These are phyloP conservation scores for Hypoxylon sp. DNA, from an alignment of 2,329 filamentous ascomycete species.

Conservation along the genomic window DNA sequence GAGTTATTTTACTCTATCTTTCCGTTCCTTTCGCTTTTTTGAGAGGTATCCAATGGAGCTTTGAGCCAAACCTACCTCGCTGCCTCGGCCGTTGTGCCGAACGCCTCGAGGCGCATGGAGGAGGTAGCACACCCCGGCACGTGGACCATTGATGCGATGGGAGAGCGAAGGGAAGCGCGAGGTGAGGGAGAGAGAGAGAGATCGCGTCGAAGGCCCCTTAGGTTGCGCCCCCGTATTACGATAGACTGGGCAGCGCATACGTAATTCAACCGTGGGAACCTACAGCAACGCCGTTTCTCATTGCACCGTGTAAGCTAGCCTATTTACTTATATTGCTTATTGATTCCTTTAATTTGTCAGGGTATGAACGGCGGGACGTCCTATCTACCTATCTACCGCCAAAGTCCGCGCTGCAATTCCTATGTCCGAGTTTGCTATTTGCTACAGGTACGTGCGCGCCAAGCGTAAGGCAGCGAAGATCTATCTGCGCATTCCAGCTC, in stretches of 20 bases:
- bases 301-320: slow-evolving; percentile 9
- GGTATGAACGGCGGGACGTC: not conserved
- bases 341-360: not conserved
- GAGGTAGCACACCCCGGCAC: slow-evolving; percentile 12
- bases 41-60: slow-evolving; percentile 26
- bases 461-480: slow-evolving; percentile 28
- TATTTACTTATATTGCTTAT: slow-evolving; percentile 11
- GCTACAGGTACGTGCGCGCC: slow-evolving; percentile 10
- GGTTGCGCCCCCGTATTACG: slow-evolving; percentile 31
- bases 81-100: slow-evolving; percentile 32
- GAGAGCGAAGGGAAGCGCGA: slow-evolving; percentile 20
- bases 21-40: not conserved
- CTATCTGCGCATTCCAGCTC: slow-evolving; percentile 25
- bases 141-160: slow-evolving; percentile 32
- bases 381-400: not conserved
- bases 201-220: slow-evolving; percentile 28
- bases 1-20: not conserved
- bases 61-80: slow-evolving; percentile 5
- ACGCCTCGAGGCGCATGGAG: slow-evolving; percentile 16
- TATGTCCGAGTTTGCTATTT: slow-evolving; percentile 27
- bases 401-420: slow-evolving; percentile 13
- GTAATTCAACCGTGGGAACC: slow-evolving; percentile 13
- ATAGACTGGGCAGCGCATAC: slow-evolving; percentile 26
- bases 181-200: slow-evolving; percentile 22
- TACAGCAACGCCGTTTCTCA: slow-evolving; percentile 1